phyloP scores from a whole-genome alignment of 345 rosid species.

The Bruguiera sexangula region DNA sequence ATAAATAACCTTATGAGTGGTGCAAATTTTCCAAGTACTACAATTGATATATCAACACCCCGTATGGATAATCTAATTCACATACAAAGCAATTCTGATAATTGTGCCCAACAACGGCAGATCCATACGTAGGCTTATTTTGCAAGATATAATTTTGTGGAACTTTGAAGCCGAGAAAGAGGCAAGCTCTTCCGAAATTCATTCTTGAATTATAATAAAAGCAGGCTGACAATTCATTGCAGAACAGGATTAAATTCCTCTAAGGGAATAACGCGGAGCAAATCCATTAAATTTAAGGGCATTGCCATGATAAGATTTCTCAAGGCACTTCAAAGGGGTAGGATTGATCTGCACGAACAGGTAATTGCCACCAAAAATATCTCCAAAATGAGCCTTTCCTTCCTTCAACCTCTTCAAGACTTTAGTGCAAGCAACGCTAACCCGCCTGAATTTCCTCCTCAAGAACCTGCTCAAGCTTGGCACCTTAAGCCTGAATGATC shows the following conservation, averaged over 20 bases:
- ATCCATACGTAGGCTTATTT: too few relatives aligned
- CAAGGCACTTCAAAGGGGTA: conserved; percentile 37
- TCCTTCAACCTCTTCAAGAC: conserved; percentile 59
- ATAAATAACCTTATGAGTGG: too few relatives aligned
- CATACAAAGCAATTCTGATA: too few relatives aligned
- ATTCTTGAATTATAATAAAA: too few relatives aligned
- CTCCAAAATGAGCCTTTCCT: conserved; percentile 62
- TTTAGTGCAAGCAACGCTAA: conserved; percentile 25
- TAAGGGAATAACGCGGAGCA: background rate
- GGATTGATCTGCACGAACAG: conserved; percentile 71
- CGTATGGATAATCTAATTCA: too few relatives aligned
- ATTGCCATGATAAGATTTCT: conserved; percentile 1
- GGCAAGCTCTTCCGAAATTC: too few relatives aligned
- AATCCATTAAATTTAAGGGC: background rate
- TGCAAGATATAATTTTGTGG: too few relatives aligned
- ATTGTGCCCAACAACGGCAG: too few relatives aligned
- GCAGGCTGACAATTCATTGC: too few relatives aligned
- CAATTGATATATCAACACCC: too few relatives aligned
- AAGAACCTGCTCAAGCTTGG: conserved; percentile 36
- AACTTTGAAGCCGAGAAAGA: too few relatives aligned
- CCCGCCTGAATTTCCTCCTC: conserved; percentile 35
- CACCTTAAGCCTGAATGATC: conserved; percentile 44
- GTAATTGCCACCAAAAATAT: conserved; percentile 76
- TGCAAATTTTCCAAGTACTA: too few relatives aligned
- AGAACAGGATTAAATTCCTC: background rate